Percentiles rank a stretch among this genome's conserved stretches.
Conservation (phyloP, 1,284 basidiomycete genomes). For the Kalmanozyma brasiliensis region DNA sequence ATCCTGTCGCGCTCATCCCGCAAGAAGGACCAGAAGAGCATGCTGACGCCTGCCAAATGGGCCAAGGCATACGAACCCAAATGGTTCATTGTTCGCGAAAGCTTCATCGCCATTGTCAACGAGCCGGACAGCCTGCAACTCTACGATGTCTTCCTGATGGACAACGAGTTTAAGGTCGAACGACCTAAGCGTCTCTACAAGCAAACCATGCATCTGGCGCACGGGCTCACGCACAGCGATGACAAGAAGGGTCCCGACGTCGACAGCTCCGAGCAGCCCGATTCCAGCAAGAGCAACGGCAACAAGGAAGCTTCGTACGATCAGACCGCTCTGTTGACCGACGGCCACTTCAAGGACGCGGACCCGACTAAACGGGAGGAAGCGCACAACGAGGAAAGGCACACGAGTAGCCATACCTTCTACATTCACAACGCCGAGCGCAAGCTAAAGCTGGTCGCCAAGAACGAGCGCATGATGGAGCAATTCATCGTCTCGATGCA, state of each 20-base stretch:
- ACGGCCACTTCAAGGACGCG: constrained; percentile 55
- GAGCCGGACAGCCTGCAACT: constrained; percentile 79
- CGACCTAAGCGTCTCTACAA: constrained; percentile 69
- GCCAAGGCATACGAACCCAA: constrained; percentile 76
- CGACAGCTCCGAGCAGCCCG: constrained; percentile 49
- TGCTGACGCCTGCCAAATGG: constrained; percentile 73
- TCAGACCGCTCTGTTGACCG: constrained; percentile 58
- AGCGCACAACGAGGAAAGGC: constrained; percentile 45
- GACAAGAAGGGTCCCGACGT: constrained; percentile 23
- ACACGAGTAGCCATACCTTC: constrained; percentile 82
- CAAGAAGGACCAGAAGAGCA: constrained; percentile 70
- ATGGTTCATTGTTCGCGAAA: constrained; percentile 95
- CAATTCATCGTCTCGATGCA: constrained; percentile 96
- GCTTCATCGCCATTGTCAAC: constrained; percentile 86
- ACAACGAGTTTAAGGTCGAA: constrained; percentile 88
- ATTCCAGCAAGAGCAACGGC: constrained; percentile 4
- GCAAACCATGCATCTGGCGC: constrained; percentile 63
- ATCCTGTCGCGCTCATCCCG: constrained; percentile 70
- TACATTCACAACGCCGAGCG: constrained; percentile 92
- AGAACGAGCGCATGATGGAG: constrained; percentile 93
- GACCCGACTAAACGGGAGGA: constrained; percentile 37
- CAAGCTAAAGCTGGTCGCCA: constrained; percentile 85
- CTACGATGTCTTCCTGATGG: constrained; percentile 94
- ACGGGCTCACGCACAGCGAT: constrained; percentile 48
- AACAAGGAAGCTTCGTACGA: constrained; percentile 45